A percentile compares a stretch with the other conserved stretches of the same genome.
Evolutionary conservation across 192 early-diverging fungal genomes (phyloP).

Genomic region (Geranomyces variabilis): DNA sequence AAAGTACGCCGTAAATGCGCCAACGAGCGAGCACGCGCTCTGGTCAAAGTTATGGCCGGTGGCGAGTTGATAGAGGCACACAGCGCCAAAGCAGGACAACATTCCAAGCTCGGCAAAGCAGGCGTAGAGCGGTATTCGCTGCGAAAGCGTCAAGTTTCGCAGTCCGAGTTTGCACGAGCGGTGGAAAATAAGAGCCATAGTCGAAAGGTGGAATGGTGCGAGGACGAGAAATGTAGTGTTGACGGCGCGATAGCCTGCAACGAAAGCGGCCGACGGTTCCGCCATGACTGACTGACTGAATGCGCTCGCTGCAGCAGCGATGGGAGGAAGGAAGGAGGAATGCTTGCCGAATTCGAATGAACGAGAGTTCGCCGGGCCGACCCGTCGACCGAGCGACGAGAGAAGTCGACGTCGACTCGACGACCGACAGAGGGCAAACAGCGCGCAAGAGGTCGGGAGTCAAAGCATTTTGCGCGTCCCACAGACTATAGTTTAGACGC

Average conservation of each 20-base stretch:
- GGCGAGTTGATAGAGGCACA: background rate
- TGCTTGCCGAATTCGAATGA: too few species aligned
- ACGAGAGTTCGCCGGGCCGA: too few species aligned
- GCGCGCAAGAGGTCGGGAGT: too few species aligned
- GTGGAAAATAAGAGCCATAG: constrained; percentile 1
- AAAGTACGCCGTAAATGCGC: constrained; percentile 1
- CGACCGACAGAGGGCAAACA: too few species aligned
- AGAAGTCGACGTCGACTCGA: too few species aligned
- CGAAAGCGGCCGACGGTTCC: background rate
- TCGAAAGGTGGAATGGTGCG: background rate
- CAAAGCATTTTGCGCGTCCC: too few species aligned
- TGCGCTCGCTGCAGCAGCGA: too few species aligned
- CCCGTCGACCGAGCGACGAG: too few species aligned
- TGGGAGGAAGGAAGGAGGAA: too few species aligned
- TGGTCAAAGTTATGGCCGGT: background rate
- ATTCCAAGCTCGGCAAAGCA: background rate
- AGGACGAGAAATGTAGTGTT: background rate
- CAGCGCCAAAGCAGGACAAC: background rate
- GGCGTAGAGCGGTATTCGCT: constrained; percentile 18
- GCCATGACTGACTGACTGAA: background rate
- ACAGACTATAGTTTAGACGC: too few species aligned
- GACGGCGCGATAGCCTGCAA: background rate
- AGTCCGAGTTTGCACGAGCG: background rate
- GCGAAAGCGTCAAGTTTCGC: background rate
- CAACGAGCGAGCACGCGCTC: background rate